Evolutionary conservation across 1,139 yeast species (phyloP).

Genomic region (Lodderomyces orthopsilosis): DNA sequence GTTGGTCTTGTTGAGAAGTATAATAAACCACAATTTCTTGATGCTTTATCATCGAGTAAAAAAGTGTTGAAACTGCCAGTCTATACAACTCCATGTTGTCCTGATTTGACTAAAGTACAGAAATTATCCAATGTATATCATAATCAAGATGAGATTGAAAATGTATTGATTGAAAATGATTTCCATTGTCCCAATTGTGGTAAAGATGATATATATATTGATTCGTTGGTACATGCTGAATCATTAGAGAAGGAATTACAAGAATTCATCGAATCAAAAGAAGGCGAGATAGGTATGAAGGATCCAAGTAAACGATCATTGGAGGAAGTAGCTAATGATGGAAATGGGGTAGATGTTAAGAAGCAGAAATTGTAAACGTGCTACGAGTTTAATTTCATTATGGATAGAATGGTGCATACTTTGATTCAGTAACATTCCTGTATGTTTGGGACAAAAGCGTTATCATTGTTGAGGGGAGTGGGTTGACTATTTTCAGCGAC

Average conservation of each 20-base stretch:
- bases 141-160: conserved; percentile 55
- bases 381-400: no score
- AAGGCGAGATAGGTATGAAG: conserved; percentile 37
- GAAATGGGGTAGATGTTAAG: conserved; percentile 25
- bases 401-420: no score
- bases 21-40: conserved; percentile 44
- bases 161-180: conserved; percentile 72
- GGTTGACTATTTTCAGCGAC: no score
- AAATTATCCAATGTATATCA: conserved; percentile 40
- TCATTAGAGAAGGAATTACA: conserved; percentile 55
- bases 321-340: conserved; percentile 23
- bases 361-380: conserved; percentile 24
- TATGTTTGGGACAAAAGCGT: no score
- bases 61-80: conserved; percentile 64
- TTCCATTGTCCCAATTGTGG: conserved; percentile 90
- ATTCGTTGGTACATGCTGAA: conserved; percentile 61
- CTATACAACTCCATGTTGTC: conserved; percentile 86
- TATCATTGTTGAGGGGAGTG: no score
- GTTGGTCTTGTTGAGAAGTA: conserved; percentile 38
- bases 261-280: conserved; percentile 48
- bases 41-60: conserved; percentile 62
- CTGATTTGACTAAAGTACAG: conserved; percentile 53
- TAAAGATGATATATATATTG: conserved; percentile 70
- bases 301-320: conserved; percentile 30
- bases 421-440: no score